Evolutionary conservation across 139 green algal genomes (phyloP).

Genomic region (Volvox reticuliferus): DNA sequence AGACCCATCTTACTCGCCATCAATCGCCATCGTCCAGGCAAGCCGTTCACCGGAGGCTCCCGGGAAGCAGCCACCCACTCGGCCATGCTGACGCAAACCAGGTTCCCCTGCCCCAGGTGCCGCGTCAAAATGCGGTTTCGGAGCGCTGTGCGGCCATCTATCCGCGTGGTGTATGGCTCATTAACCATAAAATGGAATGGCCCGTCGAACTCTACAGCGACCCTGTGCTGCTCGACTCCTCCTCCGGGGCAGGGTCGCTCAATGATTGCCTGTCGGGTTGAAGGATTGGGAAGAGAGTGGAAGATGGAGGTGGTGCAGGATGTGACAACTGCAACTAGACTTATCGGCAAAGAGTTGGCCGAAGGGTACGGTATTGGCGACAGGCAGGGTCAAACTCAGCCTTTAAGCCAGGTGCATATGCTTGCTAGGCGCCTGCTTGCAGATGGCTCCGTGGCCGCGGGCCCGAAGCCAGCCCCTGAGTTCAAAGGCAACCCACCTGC

Average conservation of each 20-base stretch:
- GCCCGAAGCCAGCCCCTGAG: no score
- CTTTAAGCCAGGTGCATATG: no score
- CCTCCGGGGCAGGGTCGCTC: neutral
- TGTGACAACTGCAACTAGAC: no score
- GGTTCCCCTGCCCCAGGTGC: neutral
- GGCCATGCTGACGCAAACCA: conserved; percentile 22
- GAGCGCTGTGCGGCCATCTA: conserved; percentile 26
- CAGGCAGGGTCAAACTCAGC: no score
- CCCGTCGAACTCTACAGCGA: conserved; percentile 27
- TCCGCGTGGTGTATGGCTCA: neutral
- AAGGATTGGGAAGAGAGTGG: no score
- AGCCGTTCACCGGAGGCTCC: neutral
- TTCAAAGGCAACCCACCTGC: neutral
- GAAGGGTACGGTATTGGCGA: no score
- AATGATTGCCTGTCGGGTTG: neutral
- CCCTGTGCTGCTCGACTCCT: neutral
- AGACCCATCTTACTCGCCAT: conserved; percentile 10
- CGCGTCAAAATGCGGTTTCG: conserved; percentile 10
- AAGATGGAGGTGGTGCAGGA: no score
- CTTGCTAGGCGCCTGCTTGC: no score
- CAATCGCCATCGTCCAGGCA: conserved; percentile 12
- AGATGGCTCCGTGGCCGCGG: no score
- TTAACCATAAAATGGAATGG: conserved; percentile 35
- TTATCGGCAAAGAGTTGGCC: no score
- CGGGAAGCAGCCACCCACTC: conserved; percentile 31